Conservation (phyloP, 2,329 filamentous ascomycete genomes). For the Arthrobotrys sinensis region DNA sequence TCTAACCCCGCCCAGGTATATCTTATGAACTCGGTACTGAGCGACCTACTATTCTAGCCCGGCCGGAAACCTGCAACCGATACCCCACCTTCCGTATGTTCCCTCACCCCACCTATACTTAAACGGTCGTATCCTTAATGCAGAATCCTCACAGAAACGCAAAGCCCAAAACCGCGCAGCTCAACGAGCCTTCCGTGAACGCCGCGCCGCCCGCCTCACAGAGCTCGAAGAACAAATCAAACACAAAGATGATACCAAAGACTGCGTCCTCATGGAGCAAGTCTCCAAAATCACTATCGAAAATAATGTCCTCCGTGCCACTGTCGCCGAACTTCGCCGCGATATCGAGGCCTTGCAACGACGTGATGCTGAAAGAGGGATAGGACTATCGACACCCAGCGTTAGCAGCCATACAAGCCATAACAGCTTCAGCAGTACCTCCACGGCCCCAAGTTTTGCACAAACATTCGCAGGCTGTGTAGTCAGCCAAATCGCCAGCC, state of each 20-base stretch:
- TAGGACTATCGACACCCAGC: conserved; percentile 19
- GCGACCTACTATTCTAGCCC: conserved; percentile 69
- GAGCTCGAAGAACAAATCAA: conserved; percentile 80
- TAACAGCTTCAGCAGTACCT: conserved; percentile 55
- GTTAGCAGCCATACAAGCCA: conserved; percentile 32
- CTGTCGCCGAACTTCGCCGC: conserved; percentile 56
- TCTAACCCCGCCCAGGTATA: not conserved
- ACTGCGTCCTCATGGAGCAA: conserved; percentile 73
- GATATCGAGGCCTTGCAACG: conserved; percentile 57
- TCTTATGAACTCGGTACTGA: conserved; percentile 23
- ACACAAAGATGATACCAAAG: conserved; percentile 71
- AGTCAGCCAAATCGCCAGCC: conserved; percentile 63
- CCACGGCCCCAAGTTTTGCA: conserved; percentile 46
- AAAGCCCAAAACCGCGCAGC: conserved; percentile 95
- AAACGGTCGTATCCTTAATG: not conserved
- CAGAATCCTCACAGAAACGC: conserved; percentile 74
- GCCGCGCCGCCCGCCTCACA: conserved; percentile 85
- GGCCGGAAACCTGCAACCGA: conserved; percentile 94
- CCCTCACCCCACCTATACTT: not conserved
- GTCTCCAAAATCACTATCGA: conserved; percentile 67
- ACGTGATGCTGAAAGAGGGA: conserved; percentile 43
- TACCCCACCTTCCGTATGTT: conserved; percentile 79
- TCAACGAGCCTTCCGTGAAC: conserved; percentile 89
- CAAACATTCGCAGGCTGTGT: conserved; percentile 34
- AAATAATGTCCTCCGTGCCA: conserved; percentile 57